Percentiles rank a stretch among this genome's conserved stretches.
phyloP scores from a whole-genome alignment of 345 rosid species.

The Melaleuca alternifolia region DNA sequence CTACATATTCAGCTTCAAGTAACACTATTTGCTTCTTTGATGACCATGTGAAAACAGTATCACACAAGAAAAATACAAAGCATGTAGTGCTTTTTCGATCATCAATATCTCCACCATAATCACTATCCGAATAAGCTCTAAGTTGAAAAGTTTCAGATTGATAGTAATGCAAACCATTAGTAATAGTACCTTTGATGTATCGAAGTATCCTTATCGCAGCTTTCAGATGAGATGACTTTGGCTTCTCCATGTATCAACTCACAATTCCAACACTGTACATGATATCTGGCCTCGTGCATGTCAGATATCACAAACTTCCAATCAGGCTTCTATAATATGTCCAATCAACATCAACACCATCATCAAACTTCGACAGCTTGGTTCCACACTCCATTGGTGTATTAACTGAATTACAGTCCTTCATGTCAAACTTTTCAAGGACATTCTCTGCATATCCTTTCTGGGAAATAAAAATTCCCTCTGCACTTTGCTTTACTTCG shows the following conservation, averaged over 20 bases:
- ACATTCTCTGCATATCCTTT: background rate
- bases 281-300: background rate
- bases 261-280: background rate
- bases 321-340: background rate
- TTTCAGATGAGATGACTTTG: background rate
- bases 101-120: background rate
- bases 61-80: background rate
- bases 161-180: background rate
- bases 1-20: background rate
- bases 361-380: background rate
- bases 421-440: background rate
- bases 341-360: background rate
- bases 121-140: background rate
- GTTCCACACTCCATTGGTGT: background rate
- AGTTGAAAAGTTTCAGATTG: background rate
- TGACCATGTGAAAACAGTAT: background rate
- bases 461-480: background rate
- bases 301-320: background rate
- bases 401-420: background rate
- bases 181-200: background rate
- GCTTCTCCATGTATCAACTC: background rate
- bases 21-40: slow-evolving; percentile 1
- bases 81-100: background rate
- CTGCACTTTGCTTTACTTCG: background rate
- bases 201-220: background rate